phyloP scores from a whole-genome alignment of 176 grass and related monocot genomes.

The Typha latifolia region DNA sequence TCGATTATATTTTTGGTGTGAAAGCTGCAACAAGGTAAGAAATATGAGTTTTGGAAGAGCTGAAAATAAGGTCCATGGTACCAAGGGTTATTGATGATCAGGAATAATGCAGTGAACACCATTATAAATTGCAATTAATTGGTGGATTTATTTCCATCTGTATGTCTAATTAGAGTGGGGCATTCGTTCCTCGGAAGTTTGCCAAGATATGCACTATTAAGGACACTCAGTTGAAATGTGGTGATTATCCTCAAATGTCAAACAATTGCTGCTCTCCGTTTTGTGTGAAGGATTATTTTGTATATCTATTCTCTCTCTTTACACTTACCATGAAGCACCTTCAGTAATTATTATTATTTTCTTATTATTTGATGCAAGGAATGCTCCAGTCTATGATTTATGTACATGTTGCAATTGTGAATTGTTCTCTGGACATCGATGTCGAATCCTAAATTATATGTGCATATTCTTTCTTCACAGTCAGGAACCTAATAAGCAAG shows the following conservation, averaged over 20 bases:
- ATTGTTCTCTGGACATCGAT: too few relatives aligned
- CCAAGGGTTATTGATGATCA: not conserved
- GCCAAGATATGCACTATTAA: not conserved
- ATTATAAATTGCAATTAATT: not conserved
- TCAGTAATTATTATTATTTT: not conserved
- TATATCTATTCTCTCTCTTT: not conserved
- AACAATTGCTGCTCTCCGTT: not conserved
- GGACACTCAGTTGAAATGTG: not conserved
- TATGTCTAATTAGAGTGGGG: not conserved
- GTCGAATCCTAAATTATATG: too few relatives aligned
- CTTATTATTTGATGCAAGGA: not conserved
- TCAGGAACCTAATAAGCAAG: too few relatives aligned
- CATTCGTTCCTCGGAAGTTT: too few relatives aligned
- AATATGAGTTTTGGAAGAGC: conserved; percentile 91
- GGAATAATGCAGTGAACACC: conserved; percentile 4
- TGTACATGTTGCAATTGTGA: too few relatives aligned
- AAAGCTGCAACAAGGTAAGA: conserved; percentile 65
- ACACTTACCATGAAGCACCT: not conserved
- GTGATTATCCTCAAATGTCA: not conserved
- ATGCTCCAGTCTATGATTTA: not conserved
- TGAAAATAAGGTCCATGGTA: conserved; percentile 23
- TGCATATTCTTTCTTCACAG: too few relatives aligned
- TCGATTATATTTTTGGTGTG: conserved; percentile 33
- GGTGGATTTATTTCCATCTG: not conserved
- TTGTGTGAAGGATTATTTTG: not conserved